Conservation (phyloP, 441 rosid species). For the Kokia cookei region DNA sequence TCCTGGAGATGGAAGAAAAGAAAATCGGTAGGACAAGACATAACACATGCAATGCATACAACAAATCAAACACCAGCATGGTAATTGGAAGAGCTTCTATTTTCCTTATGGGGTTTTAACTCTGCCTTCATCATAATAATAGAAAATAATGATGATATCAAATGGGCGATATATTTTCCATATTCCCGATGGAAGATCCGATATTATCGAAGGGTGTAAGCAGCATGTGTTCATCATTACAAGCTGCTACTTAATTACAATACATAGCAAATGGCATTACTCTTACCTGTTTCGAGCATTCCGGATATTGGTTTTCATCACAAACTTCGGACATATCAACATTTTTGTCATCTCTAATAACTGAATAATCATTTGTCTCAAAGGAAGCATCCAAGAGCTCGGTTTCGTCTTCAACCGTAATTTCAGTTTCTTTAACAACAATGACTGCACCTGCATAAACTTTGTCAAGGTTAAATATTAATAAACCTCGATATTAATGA, state of each 20-base stretch:
- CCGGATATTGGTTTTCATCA: slow-evolving; percentile 20
- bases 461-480: neutral
- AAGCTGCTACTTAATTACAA: neutral
- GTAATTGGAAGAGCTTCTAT: neutral
- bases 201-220: neutral
- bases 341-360: slow-evolving; percentile 20
- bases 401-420: slow-evolving; percentile 25
- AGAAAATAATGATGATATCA: neutral
- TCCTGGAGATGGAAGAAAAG: slow-evolving; percentile 41
- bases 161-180: neutral
- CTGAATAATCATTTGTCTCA: slow-evolving; percentile 23
- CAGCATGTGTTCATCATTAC: neutral
- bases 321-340: slow-evolving; percentile 23
- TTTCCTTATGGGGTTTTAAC: neutral
- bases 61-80: neutral
- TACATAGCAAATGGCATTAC: slow-evolving; percentile 5
- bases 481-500: slow-evolving; percentile 3
- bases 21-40: neutral
- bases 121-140: neutral
- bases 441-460: slow-evolving; percentile 32
- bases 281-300: slow-evolving; percentile 34
- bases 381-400: slow-evolving; percentile 16
- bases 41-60: neutral
- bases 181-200: neutral
- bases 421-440: slow-evolving; percentile 25